Base-by-base conservation (phyloP, 305 asterid species). In the Solanum hybrid region DNA sequence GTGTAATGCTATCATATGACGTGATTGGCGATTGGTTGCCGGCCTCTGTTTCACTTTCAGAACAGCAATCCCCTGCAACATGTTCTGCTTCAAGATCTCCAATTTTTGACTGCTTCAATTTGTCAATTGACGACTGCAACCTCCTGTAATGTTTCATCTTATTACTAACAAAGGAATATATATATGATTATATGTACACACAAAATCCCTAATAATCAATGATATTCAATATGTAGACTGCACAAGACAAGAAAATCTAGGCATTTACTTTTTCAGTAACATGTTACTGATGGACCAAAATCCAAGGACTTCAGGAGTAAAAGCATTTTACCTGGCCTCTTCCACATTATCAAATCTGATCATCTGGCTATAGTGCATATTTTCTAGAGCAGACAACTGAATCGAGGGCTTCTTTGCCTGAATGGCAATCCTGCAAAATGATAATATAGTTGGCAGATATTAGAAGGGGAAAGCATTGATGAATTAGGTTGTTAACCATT, bases 311-410 rank as follows among this genome's bases (percentile, higher is more conserved):
- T 76, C 51, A 15, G 78, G 36, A 40, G 80, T 35, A 78, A 84
- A 77, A 88, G 66, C 77, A 87, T 71, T 80, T 88, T 92, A 96
- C 99, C 98, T 94, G 89, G 99, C 98, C 93, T 95, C 96, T 89
- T 97, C 98, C 90, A 91, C 93, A 86, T 95, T 93, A 89, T 97
- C 97, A 91, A 96, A 97, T 93, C 99, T 96, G 91, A 98, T 96
- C 99, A 98, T 98, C 91, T 98, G 93, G 91, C 96, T 94, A 88
- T 97, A 97, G 93, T 98, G 99, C 93, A 98, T 96, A 92, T 98
- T 98, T 93, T 98, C 98, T 84, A 98, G 94, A 91, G 99, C 98
- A 90, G 97, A 92, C 86, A 97, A 94, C 94, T 96, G 97, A 92
- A 94, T 91, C 73, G 95, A 90, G 86, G 94, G 75, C 86, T 94